These are phyloP conservation scores for Darksidea phi DNA, from an alignment of 495 filamentous ascomycete genomes.

Conservation along the genomic window DNA sequence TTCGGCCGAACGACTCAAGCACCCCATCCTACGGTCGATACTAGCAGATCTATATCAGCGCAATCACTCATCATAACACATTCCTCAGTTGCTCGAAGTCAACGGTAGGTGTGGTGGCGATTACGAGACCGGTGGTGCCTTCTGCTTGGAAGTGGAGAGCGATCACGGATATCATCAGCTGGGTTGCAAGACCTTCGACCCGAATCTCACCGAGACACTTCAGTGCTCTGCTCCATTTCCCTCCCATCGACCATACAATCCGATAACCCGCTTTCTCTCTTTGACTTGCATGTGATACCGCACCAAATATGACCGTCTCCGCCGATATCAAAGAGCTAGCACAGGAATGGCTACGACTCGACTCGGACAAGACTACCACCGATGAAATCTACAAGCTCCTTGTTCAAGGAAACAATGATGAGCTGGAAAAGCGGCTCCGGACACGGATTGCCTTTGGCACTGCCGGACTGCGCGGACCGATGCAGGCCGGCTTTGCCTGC, in stretches of 20 bases:
- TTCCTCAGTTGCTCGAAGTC: too few species aligned
- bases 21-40: neutral
- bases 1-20: neutral
- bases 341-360: constrained; percentile 61
- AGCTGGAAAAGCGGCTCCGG: constrained; percentile 58
- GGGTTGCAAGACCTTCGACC: neutral
- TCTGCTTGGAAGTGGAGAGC: neutral
- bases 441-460: constrained; percentile 68
- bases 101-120: neutral
- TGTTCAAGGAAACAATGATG: constrained; percentile 48
- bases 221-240: too few species aligned
- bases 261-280: too few species aligned
- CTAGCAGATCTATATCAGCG: too few species aligned
- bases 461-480: constrained; percentile 65
- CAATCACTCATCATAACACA: too few species aligned
- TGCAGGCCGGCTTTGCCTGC: constrained; percentile 68
- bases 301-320: constrained; percentile 8
- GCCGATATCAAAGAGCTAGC: constrained; percentile 39
- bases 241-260: too few species aligned
- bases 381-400: constrained; percentile 60
- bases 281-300: too few species aligned
- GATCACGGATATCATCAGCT: neutral
- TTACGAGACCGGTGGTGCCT: neutral
- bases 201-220: too few species aligned
- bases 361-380: constrained; percentile 59